These are phyloP conservation scores for Linum trigynum DNA, from an alignment of 345 rosid species.

Conservation along the genomic window DNA sequence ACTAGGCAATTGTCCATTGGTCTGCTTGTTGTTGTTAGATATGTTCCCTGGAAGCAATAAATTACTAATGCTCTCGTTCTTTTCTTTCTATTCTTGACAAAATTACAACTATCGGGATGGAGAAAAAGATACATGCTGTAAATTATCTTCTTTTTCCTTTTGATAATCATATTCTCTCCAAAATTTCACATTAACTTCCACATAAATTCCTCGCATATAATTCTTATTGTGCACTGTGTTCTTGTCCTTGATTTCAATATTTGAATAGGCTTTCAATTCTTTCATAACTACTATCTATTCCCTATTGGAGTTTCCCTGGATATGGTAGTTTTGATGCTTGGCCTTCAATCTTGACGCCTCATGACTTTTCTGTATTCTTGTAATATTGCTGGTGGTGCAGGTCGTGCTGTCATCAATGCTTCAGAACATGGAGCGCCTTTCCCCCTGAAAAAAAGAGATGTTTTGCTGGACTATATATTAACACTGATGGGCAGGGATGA, in stretches of 20 bases:
- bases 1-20: no score
- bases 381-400: conserved; percentile 37
- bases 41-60: background rate
- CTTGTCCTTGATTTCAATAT: background rate
- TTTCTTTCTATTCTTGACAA: background rate
- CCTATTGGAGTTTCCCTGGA: background rate
- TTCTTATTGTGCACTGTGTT: background rate
- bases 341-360: background rate
- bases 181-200: background rate
- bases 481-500: conserved; percentile 95
- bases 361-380: conserved; percentile 7
- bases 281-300: background rate
- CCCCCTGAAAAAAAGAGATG: conserved; percentile 86
- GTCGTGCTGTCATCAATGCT: conserved; percentile 88
- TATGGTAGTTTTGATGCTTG: conserved; percentile 2
- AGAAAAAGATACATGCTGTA: background rate
- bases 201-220: background rate
- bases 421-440: conserved; percentile 79
- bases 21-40: no score
- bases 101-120: background rate
- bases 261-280: background rate
- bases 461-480: conserved; percentile 73
- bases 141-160: background rate
- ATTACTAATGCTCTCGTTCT: background rate
- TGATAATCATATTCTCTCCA: background rate